Percentiles rank a stretch among this genome's conserved stretches.
phyloP scores from a whole-genome alignment of 306 rosid genomes.

The Cucurbita maxima region DNA sequence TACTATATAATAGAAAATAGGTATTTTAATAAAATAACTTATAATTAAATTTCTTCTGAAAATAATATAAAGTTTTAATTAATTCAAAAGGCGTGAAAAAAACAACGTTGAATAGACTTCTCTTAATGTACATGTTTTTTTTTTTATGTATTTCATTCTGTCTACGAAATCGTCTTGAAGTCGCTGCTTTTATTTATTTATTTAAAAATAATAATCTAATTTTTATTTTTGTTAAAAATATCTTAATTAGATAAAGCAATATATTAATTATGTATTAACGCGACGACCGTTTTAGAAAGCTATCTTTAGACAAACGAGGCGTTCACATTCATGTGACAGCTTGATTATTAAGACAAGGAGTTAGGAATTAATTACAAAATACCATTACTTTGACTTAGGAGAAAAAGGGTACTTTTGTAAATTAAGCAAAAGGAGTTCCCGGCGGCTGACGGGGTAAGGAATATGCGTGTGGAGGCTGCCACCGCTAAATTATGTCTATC shows the following conservation, averaged over 20 bases:
- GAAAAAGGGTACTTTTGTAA: background rate
- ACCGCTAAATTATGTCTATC: background rate
- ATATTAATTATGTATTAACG: background rate
- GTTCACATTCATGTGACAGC: conserved; percentile 3
- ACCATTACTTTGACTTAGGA: background rate
- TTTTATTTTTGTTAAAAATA: no score
- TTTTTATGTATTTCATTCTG: no score
- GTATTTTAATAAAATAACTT: no score
- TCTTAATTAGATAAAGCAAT: background rate
- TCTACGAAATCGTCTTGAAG: no score
- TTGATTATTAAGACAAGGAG: background rate
- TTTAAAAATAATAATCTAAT: no score
- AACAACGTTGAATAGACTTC: no score
- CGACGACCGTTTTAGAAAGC: background rate
- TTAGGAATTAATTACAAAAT: background rate
- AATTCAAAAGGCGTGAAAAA: no score
- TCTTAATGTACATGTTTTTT: no score
- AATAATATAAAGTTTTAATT: no score
- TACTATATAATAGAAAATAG: no score
- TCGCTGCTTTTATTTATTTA: no score
- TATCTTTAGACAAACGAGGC: background rate
- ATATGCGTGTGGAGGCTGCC: background rate
- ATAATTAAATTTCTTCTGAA: no score
- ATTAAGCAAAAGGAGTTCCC: background rate
- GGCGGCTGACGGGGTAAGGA: background rate